A percentile compares a stretch with the other conserved stretches of the same genome.
phyloP scores from a whole-genome alignment of 2,329 filamentous ascomycete genomes.

The Drechslerella coelobrocha region DNA sequence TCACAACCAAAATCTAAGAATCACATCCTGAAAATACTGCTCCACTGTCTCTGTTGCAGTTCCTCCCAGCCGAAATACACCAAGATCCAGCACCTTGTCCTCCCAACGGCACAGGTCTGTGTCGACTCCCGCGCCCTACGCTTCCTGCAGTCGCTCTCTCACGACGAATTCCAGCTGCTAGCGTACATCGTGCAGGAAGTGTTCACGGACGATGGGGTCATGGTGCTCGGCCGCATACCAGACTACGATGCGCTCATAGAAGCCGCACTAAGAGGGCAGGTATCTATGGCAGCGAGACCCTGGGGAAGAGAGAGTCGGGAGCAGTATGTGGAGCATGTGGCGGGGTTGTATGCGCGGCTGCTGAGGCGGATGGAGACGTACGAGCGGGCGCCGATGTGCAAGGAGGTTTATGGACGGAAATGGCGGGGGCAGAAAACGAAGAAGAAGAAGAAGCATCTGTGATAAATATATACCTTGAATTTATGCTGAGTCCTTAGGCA shows the following conservation, averaged over 20 bases:
- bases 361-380: slow-evolving; percentile 31
- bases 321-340: slow-evolving; percentile 35
- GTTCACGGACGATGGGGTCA: slow-evolving; percentile 38
- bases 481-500: too few species aligned
- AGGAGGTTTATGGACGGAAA: slow-evolving; percentile 28
- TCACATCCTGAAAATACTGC: slow-evolving; percentile 4
- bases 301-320: slow-evolving; percentile 21
- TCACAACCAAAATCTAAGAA: background rate
- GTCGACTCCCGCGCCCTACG: slow-evolving; percentile 16
- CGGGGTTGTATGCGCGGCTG: slow-evolving; percentile 36
- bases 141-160: slow-evolving; percentile 30
- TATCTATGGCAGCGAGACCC: slow-evolving; percentile 12
- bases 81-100: slow-evolving; percentile 34
- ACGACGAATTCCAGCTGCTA: slow-evolving; percentile 25
- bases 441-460: background rate
- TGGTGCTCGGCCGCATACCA: slow-evolving; percentile 30
- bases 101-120: slow-evolving; percentile 38
- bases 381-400: slow-evolving; percentile 30
- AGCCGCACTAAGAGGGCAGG: slow-evolving; percentile 19
- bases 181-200: slow-evolving; percentile 42
- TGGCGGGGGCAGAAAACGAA: background rate
- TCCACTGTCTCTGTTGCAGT: slow-evolving; percentile 14
- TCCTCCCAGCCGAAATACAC: slow-evolving; percentile 34
- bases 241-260: slow-evolving; percentile 41
- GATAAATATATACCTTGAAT: too few species aligned